Base-by-base conservation (phyloP, 768 basidiomycete genomes). In the Suillus americanus region DNA sequence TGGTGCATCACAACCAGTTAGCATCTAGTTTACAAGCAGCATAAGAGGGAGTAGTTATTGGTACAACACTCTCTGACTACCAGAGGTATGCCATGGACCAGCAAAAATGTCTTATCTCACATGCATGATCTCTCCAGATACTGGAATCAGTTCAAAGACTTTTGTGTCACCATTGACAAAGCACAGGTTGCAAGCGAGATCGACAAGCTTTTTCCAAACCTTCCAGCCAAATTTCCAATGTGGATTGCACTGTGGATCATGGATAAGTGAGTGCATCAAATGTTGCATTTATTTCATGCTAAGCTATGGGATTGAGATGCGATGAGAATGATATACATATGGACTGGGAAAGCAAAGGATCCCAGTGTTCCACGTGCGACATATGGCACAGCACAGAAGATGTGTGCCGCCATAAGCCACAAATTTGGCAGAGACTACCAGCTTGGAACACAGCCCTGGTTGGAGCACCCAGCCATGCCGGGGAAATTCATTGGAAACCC, bases 371-470 rank as follows among this genome's bases (percentile, higher is more conserved):
- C 64, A 10, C 56, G 68, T 3, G 64, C 37, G 5, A 69, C 71
- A 12, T 79, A 74, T 61, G 62, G 66, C 6, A 74, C 78, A 69
- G 79, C 77, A 0, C 78, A 79, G 63, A 79, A 79, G 51, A 77
- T 80, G 72, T 57, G 74, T 1, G 77, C 78, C 2, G 66, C 73
- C 3, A 70, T 73, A 35, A 77, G 75, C 0, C 72, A 77, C 63
- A 67, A 66, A 3, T 79, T 77, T 57, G 71, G 73, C 7, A 70
- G 70, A 25, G 53, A 72, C 13, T 63, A 66, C 54, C 67, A 70
- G 0, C 61, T 75, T 0, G 75, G 77, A 20, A 67, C 66, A 3
- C 57, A 70, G 13, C 65, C 72, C 3, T 79, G 79, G 79, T 67
- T 74, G 30, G 62, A 66, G 41, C 68, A 69, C 59, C 61, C 63